phyloP scores from a whole-genome alignment of 2,329 filamentous ascomycete genomes.

The Blastomyces gilchristii region DNA sequence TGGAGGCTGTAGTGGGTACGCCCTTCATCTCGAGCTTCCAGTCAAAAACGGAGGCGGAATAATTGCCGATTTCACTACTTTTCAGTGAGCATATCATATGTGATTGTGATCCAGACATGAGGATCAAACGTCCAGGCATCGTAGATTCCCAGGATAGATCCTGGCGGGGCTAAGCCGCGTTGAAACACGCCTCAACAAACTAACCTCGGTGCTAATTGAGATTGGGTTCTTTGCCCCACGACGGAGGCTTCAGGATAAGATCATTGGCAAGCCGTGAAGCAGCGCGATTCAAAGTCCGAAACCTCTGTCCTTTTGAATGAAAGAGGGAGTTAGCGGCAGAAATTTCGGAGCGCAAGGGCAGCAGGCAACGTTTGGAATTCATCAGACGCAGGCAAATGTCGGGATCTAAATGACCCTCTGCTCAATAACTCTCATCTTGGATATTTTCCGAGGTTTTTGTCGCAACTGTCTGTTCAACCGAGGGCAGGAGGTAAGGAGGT shows the following conservation, averaged over 20 bases:
- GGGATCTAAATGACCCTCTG: background rate
- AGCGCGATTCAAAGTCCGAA: background rate
- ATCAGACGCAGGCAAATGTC: background rate
- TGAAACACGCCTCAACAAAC: conserved; percentile 5
- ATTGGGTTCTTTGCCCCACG: background rate
- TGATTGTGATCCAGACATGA: conserved; percentile 1
- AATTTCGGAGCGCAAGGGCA: background rate
- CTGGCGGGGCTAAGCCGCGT: background rate
- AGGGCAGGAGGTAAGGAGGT: background rate
- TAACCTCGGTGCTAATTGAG: conserved; percentile 6
- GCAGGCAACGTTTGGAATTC: background rate
- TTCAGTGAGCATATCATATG: background rate
- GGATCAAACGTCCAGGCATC: background rate
- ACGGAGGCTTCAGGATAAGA: background rate
- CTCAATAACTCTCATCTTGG: background rate
- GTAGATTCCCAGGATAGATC: background rate
- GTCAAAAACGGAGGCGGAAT: background rate
- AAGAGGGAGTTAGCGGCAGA: background rate
- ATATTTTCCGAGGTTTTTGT: background rate
- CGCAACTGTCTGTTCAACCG: background rate
- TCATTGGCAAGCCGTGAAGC: background rate
- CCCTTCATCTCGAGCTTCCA: background rate
- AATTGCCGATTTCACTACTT: background rate
- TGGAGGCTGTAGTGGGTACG: background rate
- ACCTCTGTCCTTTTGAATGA: background rate